Evolutionary conservation across 2,329 filamentous ascomycete genomes (phyloP).

Genomic region (Xylaria sp.): DNA sequence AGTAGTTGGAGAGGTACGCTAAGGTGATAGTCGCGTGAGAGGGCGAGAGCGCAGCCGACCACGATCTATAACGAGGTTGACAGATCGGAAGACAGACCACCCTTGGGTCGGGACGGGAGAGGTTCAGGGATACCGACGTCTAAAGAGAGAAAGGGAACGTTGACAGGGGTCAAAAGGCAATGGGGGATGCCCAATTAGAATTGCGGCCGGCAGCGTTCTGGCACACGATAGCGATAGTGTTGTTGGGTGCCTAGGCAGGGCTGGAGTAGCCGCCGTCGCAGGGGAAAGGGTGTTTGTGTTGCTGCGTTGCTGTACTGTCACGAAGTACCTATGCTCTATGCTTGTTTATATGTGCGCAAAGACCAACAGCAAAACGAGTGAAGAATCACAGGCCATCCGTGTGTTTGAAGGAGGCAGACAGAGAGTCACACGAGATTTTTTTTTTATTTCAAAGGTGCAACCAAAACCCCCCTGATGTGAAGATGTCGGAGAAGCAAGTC

Average conservation of each 20-base stretch:
- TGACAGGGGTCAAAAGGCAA: conserved; percentile 5
- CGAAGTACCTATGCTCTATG: too few relatives aligned
- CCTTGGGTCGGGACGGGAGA: background rate
- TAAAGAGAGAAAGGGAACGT: conserved; percentile 3
- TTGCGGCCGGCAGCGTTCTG: conserved; percentile 15
- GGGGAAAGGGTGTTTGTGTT: background rate
- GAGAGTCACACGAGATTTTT: background rate
- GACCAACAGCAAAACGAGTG: background rate
- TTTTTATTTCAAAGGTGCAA: too few relatives aligned
- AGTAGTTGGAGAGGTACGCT: background rate
- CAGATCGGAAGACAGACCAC: background rate
- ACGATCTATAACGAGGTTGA: background rate
- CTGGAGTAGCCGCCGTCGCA: background rate
- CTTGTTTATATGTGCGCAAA: background rate
- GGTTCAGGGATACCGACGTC: background rate
- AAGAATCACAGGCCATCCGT: background rate
- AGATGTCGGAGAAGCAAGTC: conserved; percentile 8
- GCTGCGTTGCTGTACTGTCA: too few relatives aligned
- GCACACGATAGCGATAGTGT: conserved; percentile 16
- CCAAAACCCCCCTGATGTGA: background rate
- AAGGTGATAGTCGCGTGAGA: background rate
- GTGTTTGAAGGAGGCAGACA: background rate
- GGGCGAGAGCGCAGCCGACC: background rate
- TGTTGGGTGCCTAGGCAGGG: background rate
- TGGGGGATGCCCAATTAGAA: conserved; percentile 16